Evolutionary conservation across 345 rosid species (phyloP).

Genomic region (Excoecaria agallocha): DNA sequence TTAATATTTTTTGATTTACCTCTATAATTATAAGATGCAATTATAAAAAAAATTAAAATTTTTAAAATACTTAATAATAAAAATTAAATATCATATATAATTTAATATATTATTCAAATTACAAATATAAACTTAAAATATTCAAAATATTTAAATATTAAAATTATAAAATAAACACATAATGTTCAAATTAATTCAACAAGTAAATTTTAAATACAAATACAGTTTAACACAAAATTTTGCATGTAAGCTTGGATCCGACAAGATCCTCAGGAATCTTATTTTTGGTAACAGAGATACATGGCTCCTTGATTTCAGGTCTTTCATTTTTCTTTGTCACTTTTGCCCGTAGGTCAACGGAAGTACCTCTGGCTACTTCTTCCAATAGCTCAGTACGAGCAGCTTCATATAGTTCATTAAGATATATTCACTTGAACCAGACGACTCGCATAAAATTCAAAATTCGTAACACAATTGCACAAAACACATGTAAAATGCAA

Average conservation of each 20-base stretch:
- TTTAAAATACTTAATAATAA: too few species aligned
- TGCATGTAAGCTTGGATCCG: conserved; percentile 57
- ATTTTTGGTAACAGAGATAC: conserved; percentile 30
- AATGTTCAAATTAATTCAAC: too few species aligned
- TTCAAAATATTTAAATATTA: too few species aligned
- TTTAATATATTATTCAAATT: too few species aligned
- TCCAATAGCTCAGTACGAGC: conserved; percentile 85
- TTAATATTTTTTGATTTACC: too few species aligned
- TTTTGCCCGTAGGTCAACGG: conserved; percentile 66
- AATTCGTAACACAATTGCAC: neutral
- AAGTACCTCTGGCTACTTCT: conserved; percentile 74
- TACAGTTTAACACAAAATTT: too few species aligned
- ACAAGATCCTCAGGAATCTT: conserved; percentile 59
- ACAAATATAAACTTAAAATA: too few species aligned
- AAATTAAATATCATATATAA: too few species aligned
- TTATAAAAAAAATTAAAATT: too few species aligned
- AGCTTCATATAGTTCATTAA: conserved; percentile 74
- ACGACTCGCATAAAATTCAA: neutral
- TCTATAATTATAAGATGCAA: too few species aligned
- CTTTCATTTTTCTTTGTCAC: conserved; percentile 51
- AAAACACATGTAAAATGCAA: neutral
- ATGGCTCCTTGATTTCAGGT: conserved; percentile 40
- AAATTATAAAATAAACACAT: too few species aligned
- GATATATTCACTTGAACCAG: neutral
- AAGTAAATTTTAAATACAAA: too few species aligned